A percentile compares a stretch with the other conserved stretches of the same genome.
Evolutionary conservation across 805 yeast genomes (phyloP).

Genomic region (Sungouiozyma intestinalis): DNA sequence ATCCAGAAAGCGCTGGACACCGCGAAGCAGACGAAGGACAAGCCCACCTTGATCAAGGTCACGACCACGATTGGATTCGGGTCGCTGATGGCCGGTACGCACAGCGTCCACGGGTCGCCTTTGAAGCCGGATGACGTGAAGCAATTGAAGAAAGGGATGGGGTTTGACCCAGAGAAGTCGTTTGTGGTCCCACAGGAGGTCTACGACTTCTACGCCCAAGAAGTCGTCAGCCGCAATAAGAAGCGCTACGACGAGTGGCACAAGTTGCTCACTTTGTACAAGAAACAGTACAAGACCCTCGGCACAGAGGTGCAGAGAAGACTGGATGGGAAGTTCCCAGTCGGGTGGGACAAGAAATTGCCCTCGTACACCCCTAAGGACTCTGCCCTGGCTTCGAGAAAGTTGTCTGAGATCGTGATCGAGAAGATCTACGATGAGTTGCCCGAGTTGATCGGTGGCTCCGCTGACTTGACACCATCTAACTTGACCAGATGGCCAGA

Average conservation of each 20-base stretch:
- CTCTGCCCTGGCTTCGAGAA: conserved; percentile 85
- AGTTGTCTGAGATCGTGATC: conserved; percentile 76
- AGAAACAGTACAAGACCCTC: conserved; percentile 58
- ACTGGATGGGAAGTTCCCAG: conserved; percentile 67
- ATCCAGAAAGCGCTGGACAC: conserved; percentile 64
- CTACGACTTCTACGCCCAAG: conserved; percentile 49
- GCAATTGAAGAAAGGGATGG: conserved; percentile 73
- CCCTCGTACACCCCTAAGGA: conserved; percentile 76
- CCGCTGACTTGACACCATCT: conserved; percentile 96
- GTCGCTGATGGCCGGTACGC: conserved; percentile 74
- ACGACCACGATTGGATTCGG: conserved; percentile 93
- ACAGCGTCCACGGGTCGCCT: conserved; percentile 93
- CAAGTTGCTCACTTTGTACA: conserved; percentile 47
- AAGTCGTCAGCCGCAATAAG: conserved; percentile 50
- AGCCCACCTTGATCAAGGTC: conserved; percentile 84
- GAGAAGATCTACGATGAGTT: conserved; percentile 47
- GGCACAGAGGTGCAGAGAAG: conserved; percentile 78
- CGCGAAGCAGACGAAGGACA: conserved; percentile 64
- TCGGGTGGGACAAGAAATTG: conserved; percentile 63
- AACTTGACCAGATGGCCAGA: conserved; percentile 83
- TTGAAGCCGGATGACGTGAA: conserved; percentile 85
- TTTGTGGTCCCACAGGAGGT: conserved; percentile 81
- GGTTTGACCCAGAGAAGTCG: conserved; percentile 75
- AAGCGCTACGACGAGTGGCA: conserved; percentile 70
- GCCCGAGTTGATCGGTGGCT: conserved; percentile 94